Base-by-base conservation (phyloP, 768 basidiomycete genomes). In the Hortiboletus flavorubellus region DNA sequence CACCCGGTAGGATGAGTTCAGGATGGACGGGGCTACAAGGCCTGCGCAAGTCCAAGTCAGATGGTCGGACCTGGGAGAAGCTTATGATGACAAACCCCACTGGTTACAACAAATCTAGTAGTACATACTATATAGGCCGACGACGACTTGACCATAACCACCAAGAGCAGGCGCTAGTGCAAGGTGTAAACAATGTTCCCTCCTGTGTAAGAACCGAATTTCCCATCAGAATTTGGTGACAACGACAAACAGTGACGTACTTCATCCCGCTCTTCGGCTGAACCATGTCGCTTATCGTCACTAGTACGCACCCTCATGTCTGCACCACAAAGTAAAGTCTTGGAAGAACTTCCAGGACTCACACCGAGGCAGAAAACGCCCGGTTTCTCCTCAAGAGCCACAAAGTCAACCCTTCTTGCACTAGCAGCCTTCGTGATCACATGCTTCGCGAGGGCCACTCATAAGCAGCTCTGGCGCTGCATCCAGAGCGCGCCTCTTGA, bases 351-450 rank as follows among this genome's bases (percentile, higher is more conserved):
- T 29, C 59, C 63, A n/a, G 63, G 60, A 14, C 39, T 51, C 31
- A 30, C 30, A 29, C 49, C 49, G 38, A 55, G 46, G 21, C 52
- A 18, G 42, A 49, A 30, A 21, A 11, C 31, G 14, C 34, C 43
- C 3, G 46, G n/a, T n/a, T 11, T 44, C 35, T 61, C 54, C 18
- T 67, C 55, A 4, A 56, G 40, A 43, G 30, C 38, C 7, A 9
- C 40, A 49, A 64, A 51, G 56, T 39, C 51, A 30, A 29, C 40
- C n/a, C 31, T 66, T 31, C 14, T 70, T 8, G 56, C 42, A 1
- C 38, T 69, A 16, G 58, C 56, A 23, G 60, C 58, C 29, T 56
- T 69, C 44, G 55, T 42, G 9, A 49, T 61, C 35, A 57, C 63
- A 5, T 23, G 51, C 38, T 55, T 65, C n/a, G 48, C 51, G 38